Base-by-base conservation (phyloP, 73 alveolate species). In the Paramecium octaurelia region DNA sequence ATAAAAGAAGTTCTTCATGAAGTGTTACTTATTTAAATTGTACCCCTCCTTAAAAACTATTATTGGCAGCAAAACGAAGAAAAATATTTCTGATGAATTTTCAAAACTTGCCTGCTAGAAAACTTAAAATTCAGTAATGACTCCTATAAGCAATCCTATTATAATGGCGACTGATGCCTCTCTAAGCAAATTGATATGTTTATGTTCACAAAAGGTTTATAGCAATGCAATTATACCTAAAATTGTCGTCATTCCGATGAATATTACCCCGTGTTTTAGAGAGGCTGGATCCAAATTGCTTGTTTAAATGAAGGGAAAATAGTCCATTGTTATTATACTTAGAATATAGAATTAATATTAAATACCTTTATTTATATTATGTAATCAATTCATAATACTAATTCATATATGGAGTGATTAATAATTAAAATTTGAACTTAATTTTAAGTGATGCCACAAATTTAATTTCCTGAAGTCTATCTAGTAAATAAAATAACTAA, bases 31-130 rank as follows among this genome's bases (percentile, higher is more conserved):
- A 36, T 94, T 96, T 77, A 98, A 93, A 85, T 95, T 97, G 92
- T 97, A 98, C 77, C 99, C 99, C 1, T 98, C 99, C 91, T 98
- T 97, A 93, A 98, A 98, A 20, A 98, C 97, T 24, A 98, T 98
- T 16, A 99, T 99, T 2, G 99, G 99, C 14, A 98, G 93, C 58
- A 98, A 96, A 92, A 98, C 96, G 84, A 96, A 96, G 93, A 98
- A 98, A 95, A 98, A 98, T 12, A 96, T 92, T 36, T 64, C 27
- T 2, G 84, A 64, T 11, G 96, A 94, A 27, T 96, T 97, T 3
- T 89, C 94, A 71, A 20, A 80, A 0, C 21, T 18, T 23, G 46
- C n/a, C 0, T 80, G 1, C 54, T 40, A 29, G 4, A 46, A 12
- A 43, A 12, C 3, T 80, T 2, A 4, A 24, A 46, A 40, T 8